phyloP scores from a whole-genome alignment of 2,329 filamentous ascomycete genomes.

The Colletotrichum sp. region DNA sequence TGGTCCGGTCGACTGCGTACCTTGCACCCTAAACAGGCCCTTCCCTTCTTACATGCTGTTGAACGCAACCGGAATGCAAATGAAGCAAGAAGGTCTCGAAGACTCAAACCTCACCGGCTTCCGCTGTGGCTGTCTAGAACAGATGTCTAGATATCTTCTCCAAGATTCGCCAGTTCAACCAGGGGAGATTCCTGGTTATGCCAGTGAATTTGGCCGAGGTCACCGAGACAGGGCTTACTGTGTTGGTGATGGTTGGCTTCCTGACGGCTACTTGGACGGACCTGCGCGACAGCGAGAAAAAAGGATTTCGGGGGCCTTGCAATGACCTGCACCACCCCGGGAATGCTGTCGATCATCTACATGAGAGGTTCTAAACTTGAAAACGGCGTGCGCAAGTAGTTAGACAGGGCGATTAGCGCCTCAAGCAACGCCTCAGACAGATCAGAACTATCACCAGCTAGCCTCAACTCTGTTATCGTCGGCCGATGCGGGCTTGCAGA shows the following conservation, averaged over 20 bases:
- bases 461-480: conserved; percentile 13
- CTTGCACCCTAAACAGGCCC: not conserved
- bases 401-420: not conserved
- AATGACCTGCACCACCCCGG: not conserved
- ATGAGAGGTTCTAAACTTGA: not conserved
- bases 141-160: not conserved
- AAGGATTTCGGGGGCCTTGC: not conserved
- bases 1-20: not conserved
- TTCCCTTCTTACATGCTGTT: not conserved
- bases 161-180: not conserved
- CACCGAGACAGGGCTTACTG: conserved; percentile 16
- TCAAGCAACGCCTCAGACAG: not conserved
- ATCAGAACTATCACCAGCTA: conserved; percentile 7
- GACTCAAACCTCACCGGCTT: not conserved
- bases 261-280: not conserved
- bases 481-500: not conserved
- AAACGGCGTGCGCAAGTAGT: not conserved
- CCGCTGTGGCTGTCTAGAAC: conserved; percentile 2
- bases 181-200: not conserved
- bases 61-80: not conserved
- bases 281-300: not conserved
- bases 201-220: conserved; percentile 8
- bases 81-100: conserved; percentile 1
- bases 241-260: not conserved
- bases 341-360: not conserved